Evolutionary conservation across 2,329 filamentous ascomycete species (phyloP), one percentile per base, ranked within the genome.

Genomic region (Claviceps africana): DNA sequence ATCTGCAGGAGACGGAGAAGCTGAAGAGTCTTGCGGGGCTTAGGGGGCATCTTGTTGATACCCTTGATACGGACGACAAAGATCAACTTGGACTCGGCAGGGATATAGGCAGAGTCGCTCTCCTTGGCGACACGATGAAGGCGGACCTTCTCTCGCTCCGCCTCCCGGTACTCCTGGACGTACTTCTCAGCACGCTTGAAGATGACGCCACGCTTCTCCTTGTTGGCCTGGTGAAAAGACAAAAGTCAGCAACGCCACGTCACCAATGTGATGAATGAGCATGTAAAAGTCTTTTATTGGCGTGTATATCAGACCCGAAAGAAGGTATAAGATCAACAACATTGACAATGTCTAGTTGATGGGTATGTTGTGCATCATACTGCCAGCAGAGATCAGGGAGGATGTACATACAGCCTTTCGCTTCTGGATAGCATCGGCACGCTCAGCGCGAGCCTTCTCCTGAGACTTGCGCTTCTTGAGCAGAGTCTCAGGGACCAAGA

Each of bases 1-100:
- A 98, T 98, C 81, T 98, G 93, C 67, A 98, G 85, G 62, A 98
- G 88, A 81, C 93, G 91, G 72, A 98, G 90, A 57, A 98, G 88
- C 79, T 98, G 93, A 66, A 98, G 84, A 70, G 95, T 97, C 85
- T 98, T 98, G 82, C 93, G 90, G 75, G 94, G 94, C 87, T 98
- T 97, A 66, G 93, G 93, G 71, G 94, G 84, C 67, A 98, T 97
- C 87, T 98, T 98, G 88, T 97, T 97, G 89, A 98, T 97, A 95
- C 91, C 93, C 88, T 98, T 98, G 82, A 98, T 98, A 73, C 93
- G 91, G 75, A 97, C 78, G 66, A 98, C 83, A 73, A 98, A 98
- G 78, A 91, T 89, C 68, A 98, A 80, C 78, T 95, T 96, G 70
- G 87, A 77, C 82, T 98, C 89, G 60, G 88, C 90, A 60, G 88